These are phyloP conservation scores for Paramecium sonneborni DNA, from an alignment of 73 alveolate genomes.

Conservation along the genomic window DNA sequence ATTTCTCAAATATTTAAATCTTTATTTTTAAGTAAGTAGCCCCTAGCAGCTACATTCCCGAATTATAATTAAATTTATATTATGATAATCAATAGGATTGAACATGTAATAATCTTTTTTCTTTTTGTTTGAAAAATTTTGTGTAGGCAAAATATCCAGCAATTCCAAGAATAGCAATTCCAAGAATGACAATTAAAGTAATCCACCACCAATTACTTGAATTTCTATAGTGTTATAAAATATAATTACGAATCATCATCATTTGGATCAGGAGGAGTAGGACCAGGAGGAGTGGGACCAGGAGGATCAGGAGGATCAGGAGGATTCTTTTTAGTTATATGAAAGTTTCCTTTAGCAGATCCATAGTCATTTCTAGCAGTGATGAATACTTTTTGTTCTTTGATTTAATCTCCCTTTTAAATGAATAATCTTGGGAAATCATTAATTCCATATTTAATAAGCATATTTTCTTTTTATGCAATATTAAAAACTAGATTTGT, in stretches of 20 bases:
- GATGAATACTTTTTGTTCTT: neutral
- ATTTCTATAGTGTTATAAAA: neutral
- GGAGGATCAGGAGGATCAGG: neutral
- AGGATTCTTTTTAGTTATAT: neutral
- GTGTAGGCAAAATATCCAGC: neutral
- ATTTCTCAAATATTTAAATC: too few relatives aligned
- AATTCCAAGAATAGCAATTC: neutral
- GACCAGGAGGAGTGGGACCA: neutral
- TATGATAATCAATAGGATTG: neutral
- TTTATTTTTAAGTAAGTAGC: too few relatives aligned
- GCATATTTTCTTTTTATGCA: neutral
- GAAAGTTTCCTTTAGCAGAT: neutral
- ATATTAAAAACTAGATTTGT: neutral
- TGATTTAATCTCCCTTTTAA: neutral
- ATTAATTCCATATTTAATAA: neutral
- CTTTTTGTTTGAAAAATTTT: neutral
- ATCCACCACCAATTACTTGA: constrained; percentile 41
- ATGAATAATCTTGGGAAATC: neutral
- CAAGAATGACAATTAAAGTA: neutral
- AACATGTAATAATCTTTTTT: neutral
- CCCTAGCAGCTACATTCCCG: too few relatives aligned
- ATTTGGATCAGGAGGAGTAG: neutral
- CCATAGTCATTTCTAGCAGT: constrained; percentile 14
- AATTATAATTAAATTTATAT: neutral
- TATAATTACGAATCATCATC: neutral